Evolutionary conservation across 352 stramenopile genomes (phyloP), one percentile per base, ranked within the genome.

Genomic region (Globisporangium echinulatum): DNA sequence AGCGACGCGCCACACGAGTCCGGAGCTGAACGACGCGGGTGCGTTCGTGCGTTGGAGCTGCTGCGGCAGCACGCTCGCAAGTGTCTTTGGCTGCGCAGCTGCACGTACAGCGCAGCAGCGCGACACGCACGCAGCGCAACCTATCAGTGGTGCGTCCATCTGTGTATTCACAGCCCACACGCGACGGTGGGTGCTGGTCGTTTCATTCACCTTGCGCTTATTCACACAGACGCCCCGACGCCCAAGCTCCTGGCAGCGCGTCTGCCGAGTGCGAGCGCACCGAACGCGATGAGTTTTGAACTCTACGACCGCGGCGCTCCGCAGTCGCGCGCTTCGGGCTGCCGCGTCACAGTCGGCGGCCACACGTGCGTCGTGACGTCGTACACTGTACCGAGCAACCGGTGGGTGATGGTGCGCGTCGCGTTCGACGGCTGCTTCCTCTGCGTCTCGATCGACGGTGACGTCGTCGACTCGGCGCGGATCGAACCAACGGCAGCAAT

Each of bases 41-140:
- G 74, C 76, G 15, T 89, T 89, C 59, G 67, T 87, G 4, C 66
- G 79, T 0, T 89, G 77, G 79, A 68, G 71, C 7, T 87, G 79
- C 56, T 89, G 79, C 25, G 79, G 77, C 10, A 81, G 70, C 59
- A 84, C 70, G 0, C 66, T 82, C 37, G 67, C 67, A 4, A 85
- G 59, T 39, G 67, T 89, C 7, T 86, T 76, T 38, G 79, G 79
- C 7, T 89, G 79, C n/a, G 74, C 71, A 3, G 63, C 62, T n/a
- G 56, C 49, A 25, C 44, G 25, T 33, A 33, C 56, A 17, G 19
- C 42, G 7, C 49, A 49, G 5, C 49, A 58, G 36, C 25, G 25
- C 25, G 25, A 33, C 25, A 33, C 25, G 25, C 25, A 33, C 25
- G 25, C 25, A 33, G 25, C 25, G 25, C 25, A 33, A 33, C 25